These are phyloP conservation scores for Amoebophrya sp. DNA, from an alignment of 169 alveolate species.

Conservation along the genomic window DNA sequence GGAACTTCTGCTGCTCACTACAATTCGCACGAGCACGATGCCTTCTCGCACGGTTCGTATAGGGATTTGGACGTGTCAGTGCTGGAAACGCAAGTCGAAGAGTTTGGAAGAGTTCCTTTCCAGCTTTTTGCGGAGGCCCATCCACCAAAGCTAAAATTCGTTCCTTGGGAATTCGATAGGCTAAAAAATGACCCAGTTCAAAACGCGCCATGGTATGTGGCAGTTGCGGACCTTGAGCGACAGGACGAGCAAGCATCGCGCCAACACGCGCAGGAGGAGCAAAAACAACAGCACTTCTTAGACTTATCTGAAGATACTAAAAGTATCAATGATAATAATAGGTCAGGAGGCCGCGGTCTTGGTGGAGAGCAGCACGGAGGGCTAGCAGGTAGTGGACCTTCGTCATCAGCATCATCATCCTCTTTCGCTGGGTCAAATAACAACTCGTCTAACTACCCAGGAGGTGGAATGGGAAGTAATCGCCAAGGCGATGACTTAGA, in stretches of 20 bases:
- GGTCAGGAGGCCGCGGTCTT: too few species aligned
- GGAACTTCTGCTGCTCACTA: too few species aligned
- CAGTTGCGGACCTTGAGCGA: background rate
- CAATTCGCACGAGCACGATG: background rate
- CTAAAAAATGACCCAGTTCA: background rate
- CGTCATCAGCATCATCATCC: too few species aligned
- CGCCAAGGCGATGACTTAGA: too few species aligned
- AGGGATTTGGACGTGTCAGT: background rate
- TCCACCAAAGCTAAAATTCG: constrained; percentile 50
- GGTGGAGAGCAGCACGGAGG: too few species aligned
- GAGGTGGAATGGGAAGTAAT: too few species aligned
- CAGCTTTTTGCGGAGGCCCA: constrained; percentile 71
- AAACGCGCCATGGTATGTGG: background rate
- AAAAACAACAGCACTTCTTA: background rate
- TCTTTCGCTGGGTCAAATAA: too few species aligned
- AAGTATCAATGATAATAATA: too few species aligned
- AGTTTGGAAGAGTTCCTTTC: constrained; percentile 54
- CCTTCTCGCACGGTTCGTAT: background rate
- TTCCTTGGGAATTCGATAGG: background rate
- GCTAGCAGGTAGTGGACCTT: too few species aligned
- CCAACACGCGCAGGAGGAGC: background rate
- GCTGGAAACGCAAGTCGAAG: background rate
- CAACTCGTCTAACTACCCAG: too few species aligned
- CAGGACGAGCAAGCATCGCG: background rate
- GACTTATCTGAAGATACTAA: too few species aligned